Evolutionary conservation across 805 yeast genomes (phyloP).

Genomic region (Wickerhamomyces canadensis): DNA sequence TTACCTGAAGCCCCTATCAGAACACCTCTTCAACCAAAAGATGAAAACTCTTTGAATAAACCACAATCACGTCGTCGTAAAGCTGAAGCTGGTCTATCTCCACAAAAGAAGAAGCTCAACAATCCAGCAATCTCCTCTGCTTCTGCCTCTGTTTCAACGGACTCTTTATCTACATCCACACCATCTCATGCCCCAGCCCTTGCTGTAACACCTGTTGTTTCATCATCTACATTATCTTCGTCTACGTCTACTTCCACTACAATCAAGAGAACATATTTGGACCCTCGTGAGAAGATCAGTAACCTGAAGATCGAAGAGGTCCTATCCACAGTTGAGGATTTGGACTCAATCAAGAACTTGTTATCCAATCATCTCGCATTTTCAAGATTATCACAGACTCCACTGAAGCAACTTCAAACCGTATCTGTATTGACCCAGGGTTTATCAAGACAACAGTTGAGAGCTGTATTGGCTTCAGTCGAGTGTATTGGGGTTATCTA

Average conservation of each 20-base stretch:
- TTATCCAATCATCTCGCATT: slow-evolving; percentile 84
- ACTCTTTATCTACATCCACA: too few relatives aligned
- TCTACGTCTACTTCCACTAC: slow-evolving; percentile 3
- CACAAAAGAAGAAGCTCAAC: slow-evolving; percentile 24
- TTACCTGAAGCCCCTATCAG: too few relatives aligned
- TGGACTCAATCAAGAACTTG: slow-evolving; percentile 54
- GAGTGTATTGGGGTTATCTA: slow-evolving; percentile 80
- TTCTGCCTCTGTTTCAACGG: background rate
- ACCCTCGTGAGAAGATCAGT: slow-evolving; percentile 23
- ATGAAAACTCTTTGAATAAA: slow-evolving; percentile 16
- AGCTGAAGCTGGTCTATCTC: slow-evolving; percentile 26
- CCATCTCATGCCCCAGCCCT: too few relatives aligned
- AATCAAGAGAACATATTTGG: slow-evolving; percentile 4
- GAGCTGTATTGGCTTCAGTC: slow-evolving; percentile 38
- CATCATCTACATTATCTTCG: background rate
- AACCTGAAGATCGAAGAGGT: slow-evolving; percentile 25
- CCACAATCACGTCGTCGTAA: slow-evolving; percentile 24
- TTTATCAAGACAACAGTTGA: slow-evolving; percentile 39
- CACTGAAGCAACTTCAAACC: slow-evolving; percentile 63
- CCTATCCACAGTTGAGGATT: slow-evolving; percentile 31
- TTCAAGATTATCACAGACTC: slow-evolving; percentile 82
- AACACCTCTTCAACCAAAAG: slow-evolving; percentile 12
- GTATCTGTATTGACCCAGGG: slow-evolving; percentile 51
- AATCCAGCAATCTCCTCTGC: too few relatives aligned
- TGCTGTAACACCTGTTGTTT: too few relatives aligned